Conservation (phyloP, 768 basidiomycete species). For the Wakefieldia striispora region DNA sequence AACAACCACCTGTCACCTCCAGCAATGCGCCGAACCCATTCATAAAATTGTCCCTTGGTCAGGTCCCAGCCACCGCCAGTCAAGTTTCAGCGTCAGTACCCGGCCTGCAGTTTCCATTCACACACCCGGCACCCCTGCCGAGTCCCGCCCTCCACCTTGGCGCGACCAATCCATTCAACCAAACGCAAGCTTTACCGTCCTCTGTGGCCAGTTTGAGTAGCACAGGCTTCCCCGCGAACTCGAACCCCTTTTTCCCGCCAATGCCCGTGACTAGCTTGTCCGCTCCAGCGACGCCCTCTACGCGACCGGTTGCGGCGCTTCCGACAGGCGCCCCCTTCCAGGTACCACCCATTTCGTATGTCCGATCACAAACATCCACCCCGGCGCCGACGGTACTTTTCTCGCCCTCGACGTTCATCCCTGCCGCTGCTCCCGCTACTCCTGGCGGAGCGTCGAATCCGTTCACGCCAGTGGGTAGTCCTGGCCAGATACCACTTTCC, state of each 20-base stretch:
- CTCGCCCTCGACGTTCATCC: slow-evolving; percentile 3
- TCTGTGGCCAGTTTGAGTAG: neutral
- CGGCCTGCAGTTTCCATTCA: slow-evolving; percentile 5
- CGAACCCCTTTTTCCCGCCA: slow-evolving; percentile 18
- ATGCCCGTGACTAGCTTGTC: slow-evolving; percentile 4
- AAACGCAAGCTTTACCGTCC: neutral
- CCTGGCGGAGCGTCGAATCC: slow-evolving; percentile 20
- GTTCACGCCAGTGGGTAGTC: slow-evolving; percentile 6
- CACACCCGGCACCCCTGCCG: neutral
- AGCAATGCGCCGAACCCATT: slow-evolving; percentile 19
- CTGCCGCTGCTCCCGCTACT: neutral
- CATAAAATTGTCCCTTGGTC: slow-evolving; percentile 12
- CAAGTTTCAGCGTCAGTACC: slow-evolving; percentile 6
- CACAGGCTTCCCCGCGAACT: neutral
- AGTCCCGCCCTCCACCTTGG: slow-evolving; percentile 16
- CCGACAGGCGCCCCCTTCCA: slow-evolving; percentile 8
- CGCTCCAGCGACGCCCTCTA: slow-evolving; percentile 6
- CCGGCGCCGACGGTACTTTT: slow-evolving; percentile 1
- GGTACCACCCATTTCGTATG: neutral
- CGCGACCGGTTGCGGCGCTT: slow-evolving; percentile 5
- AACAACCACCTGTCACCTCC: slow-evolving; percentile 9
- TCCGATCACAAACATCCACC: neutral
- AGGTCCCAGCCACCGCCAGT: neutral
- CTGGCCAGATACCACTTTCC: slow-evolving; percentile 27
- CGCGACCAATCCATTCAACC: slow-evolving; percentile 21